phyloP scores from a whole-genome alignment of 225 moss, liverwort and hornwort genomes.

The Pseudoscleropodium purum region DNA sequence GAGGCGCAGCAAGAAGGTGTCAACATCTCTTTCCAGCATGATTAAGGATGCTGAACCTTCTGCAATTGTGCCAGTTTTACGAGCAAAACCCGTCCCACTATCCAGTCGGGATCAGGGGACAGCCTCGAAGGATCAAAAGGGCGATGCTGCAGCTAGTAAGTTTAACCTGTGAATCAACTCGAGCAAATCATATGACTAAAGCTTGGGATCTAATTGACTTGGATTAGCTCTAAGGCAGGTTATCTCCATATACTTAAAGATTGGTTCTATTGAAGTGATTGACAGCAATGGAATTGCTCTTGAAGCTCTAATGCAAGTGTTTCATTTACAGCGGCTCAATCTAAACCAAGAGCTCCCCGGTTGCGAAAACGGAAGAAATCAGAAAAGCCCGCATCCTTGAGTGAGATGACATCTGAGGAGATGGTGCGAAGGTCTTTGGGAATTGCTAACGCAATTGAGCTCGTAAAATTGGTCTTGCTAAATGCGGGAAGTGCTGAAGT shows the following conservation, averaged over 20 bases:
- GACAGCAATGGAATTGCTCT: not conserved
- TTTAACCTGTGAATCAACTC: not conserved
- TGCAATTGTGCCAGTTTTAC: not conserved
- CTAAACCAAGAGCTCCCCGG: conserved; percentile 20
- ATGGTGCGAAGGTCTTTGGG: conserved; percentile 67
- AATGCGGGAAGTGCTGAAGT: conserved; percentile 52
- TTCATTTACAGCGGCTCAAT: conserved; percentile 4
- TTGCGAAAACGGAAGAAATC: conserved; percentile 32
- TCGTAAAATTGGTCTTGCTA: conserved; percentile 77
- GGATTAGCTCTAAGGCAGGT: not conserved
- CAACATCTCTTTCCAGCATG: conserved; percentile 8
- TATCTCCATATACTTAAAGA: not conserved
- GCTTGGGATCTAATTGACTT: not conserved
- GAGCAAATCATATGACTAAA: not conserved
- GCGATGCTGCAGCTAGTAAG: conserved; percentile 14
- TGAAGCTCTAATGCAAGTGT: conserved; percentile 4
- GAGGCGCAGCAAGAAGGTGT: conserved; percentile 13
- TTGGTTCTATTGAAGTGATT: not conserved
- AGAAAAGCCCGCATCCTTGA: conserved; percentile 23
- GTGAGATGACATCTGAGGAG: conserved; percentile 60
- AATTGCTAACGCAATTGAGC: conserved; percentile 83
- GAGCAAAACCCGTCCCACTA: not conserved
- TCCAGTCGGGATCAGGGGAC: not conserved
- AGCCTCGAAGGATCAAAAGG: conserved; percentile 3
- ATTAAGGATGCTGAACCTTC: not conserved